phyloP scores from a whole-genome alignment of 2,329 filamentous ascomycete genomes.

The Exserohilum turcica region DNA sequence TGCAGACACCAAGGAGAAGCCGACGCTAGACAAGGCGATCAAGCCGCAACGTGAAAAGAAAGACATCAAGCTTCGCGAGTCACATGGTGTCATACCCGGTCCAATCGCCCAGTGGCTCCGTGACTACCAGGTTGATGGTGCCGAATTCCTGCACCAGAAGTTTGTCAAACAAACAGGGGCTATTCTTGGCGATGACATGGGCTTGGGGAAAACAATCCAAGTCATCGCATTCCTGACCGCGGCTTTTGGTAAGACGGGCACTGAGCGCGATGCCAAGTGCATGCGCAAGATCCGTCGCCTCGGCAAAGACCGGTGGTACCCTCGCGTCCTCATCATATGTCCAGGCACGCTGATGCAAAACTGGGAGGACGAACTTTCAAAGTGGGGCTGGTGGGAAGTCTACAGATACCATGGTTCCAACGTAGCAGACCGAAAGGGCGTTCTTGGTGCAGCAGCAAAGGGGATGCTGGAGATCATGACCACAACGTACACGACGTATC shows the following conservation, averaged over 20 bases:
- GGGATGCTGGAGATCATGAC: slow-evolving; percentile 89
- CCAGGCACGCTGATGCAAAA: slow-evolving; percentile 88
- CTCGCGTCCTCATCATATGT: slow-evolving; percentile 81
- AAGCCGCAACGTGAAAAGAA: slow-evolving; percentile 72
- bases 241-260: slow-evolving; percentile 92
- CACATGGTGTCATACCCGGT: slow-evolving; percentile 81
- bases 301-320: slow-evolving; percentile 72
- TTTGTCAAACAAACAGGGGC: slow-evolving; percentile 92
- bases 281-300: slow-evolving; percentile 82
- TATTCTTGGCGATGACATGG: slow-evolving; percentile 96
- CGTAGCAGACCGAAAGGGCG: slow-evolving; percentile 66
- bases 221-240: slow-evolving; percentile 90
- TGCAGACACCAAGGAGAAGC: slow-evolving; percentile 70
- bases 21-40: slow-evolving; percentile 64
- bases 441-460: slow-evolving; percentile 71
- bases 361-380: slow-evolving; percentile 82
- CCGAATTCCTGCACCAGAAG: slow-evolving; percentile 80
- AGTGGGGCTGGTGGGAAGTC: slow-evolving; percentile 96
- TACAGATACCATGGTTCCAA: slow-evolving; percentile 75
- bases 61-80: slow-evolving; percentile 75
- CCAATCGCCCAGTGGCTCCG: slow-evolving; percentile 89
- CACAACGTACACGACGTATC: slow-evolving; percentile 90
- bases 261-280: slow-evolving; percentile 80
- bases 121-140: slow-evolving; percentile 88
- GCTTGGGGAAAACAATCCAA: slow-evolving; percentile 94